A percentile compares a stretch with the other conserved stretches of the same genome.
Evolutionary conservation across 495 filamentous ascomycete species (phyloP).

Genomic region (Aspergillus steynii): DNA sequence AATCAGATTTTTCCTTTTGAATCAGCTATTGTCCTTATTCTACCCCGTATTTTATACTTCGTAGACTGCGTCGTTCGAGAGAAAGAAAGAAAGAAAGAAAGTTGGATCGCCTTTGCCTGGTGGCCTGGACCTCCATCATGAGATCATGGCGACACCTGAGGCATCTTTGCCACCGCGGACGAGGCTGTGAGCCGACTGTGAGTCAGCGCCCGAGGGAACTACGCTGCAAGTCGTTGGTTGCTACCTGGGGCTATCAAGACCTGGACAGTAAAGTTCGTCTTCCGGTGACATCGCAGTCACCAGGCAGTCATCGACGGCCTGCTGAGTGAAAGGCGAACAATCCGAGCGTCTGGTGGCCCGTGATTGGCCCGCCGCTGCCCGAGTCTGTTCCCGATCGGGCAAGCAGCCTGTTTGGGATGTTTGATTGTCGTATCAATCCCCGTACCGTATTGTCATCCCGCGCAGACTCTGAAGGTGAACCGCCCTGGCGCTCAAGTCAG

Average conservation of each 20-base stretch:
- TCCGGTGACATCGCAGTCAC: too few species aligned
- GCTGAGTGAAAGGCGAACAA: background rate
- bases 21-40: too few species aligned
- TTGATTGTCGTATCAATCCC: background rate
- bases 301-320: too few species aligned
- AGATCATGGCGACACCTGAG: background rate
- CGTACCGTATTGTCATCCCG: background rate
- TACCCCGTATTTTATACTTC: too few species aligned
- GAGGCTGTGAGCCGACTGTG: background rate
- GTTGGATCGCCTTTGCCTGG: too few species aligned
- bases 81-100: background rate
- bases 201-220: background rate
- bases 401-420: constrained; percentile 5
- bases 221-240: too few species aligned
- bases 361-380: constrained; percentile 2
- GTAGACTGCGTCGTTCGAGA: too few species aligned
- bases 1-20: too few species aligned
- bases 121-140: background rate
- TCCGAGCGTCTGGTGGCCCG: background rate
- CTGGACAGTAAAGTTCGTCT: too few species aligned
- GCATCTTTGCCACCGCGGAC: background rate
- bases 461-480: too few species aligned
- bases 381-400: constrained; percentile 7
- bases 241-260: too few species aligned
- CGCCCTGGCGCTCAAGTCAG: too few species aligned